Conservation (phyloP, 768 basidiomycete genomes). For the Suillus alpinus region DNA sequence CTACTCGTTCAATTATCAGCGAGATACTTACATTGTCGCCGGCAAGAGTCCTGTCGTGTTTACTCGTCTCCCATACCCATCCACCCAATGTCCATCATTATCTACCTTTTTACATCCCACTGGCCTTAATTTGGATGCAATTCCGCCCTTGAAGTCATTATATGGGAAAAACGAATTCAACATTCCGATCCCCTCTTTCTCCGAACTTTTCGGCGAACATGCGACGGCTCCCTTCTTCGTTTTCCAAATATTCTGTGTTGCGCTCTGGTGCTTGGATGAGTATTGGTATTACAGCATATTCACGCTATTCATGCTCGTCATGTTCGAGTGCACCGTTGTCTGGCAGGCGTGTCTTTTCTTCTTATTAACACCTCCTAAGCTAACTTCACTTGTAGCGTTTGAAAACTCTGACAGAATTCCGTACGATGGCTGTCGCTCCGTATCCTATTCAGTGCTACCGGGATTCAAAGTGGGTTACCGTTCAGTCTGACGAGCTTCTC, state of each 20-base stretch:
- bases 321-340: constrained; percentile 98
- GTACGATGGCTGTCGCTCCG: constrained; percentile 93
- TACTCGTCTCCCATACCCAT: constrained; percentile 84
- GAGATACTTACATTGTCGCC: constrained; percentile 83
- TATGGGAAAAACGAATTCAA: constrained; percentile 96
- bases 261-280: constrained; percentile 95
- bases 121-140: constrained; percentile 48
- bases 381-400: constrained; percentile 60
- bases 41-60: constrained; percentile 61
- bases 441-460: constrained; percentile 84
- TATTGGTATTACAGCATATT: constrained; percentile 99
- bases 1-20: constrained; percentile 92
- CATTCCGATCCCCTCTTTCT: constrained; percentile 94
- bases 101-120: constrained; percentile 58
- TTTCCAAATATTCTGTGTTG: constrained; percentile 97
- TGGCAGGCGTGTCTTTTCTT: constrained; percentile 72
- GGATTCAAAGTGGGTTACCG: constrained; percentile 71
- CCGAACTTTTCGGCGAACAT: constrained; percentile 90
- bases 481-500: constrained; percentile 84
- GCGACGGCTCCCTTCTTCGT: constrained; percentile 99
- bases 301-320: constrained; percentile 96
- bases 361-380: not conserved
- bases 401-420: constrained; percentile 88
- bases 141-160: constrained; percentile 53
- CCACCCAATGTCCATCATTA: constrained; percentile 65